Evolutionary conservation across 495 filamentous ascomycete genomes (phyloP).

Genomic region (Hypomontagnella submonticulosa): DNA sequence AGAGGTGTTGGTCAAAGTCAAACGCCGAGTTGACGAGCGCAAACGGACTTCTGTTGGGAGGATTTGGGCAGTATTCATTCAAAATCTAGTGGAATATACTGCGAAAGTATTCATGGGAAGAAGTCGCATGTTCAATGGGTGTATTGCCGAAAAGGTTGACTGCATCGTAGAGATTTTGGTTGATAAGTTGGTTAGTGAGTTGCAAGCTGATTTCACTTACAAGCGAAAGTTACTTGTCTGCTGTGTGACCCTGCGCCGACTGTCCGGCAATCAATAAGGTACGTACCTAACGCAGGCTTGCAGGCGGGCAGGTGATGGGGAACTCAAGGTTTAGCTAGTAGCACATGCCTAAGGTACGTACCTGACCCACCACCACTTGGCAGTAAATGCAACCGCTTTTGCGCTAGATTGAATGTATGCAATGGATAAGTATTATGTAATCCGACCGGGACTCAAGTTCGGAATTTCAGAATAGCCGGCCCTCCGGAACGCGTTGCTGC

Average conservation of each 20-base stretch:
- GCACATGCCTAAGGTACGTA: too few relatives aligned
- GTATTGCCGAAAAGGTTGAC: constrained; percentile 1
- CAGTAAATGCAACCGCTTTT: too few relatives aligned
- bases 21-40: background rate
- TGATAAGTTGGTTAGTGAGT: constrained; percentile 6
- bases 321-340: too few relatives aligned
- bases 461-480: constrained; percentile 34
- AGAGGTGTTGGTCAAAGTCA: background rate
- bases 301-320: too few relatives aligned
- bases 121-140: constrained; percentile 9
- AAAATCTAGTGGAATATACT: background rate
- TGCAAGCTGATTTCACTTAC: constrained; percentile 34
- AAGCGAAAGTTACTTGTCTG: background rate
- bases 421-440: background rate
- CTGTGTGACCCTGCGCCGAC: constrained; percentile 25
- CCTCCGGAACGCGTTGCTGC: constrained; percentile 39
- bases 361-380: background rate
- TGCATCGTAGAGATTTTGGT: background rate
- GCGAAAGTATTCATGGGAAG: background rate
- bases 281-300: background rate
- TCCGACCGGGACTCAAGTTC: background rate
- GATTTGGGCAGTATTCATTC: background rate
- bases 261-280: background rate
- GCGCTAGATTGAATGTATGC: background rate
- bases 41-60: background rate